Evolutionary conservation across 257 asterid genomes (phyloP).

Genomic region (Solanum virginianum): DNA sequence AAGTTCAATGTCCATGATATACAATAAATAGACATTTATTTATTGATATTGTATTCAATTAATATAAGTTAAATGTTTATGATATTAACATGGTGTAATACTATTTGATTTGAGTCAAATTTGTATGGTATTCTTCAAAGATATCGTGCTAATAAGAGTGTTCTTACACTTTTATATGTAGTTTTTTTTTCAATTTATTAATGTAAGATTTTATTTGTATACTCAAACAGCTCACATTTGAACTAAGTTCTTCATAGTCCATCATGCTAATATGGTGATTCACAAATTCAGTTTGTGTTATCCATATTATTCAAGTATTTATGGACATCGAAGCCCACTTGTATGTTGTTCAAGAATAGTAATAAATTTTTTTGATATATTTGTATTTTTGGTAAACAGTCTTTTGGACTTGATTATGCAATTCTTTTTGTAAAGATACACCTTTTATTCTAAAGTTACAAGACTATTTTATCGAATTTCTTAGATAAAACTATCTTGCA

Average conservation of each 20-base stretch:
- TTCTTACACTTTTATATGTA: background rate
- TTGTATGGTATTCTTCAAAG: background rate
- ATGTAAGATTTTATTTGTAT: background rate
- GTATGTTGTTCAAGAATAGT: no score
- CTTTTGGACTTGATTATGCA: no score
- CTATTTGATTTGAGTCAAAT: background rate
- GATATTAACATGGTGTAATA: background rate
- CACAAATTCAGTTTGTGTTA: no score
- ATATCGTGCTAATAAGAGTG: no score
- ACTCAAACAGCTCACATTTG: accelerated
- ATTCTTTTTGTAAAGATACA: no score
- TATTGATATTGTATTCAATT: background rate
- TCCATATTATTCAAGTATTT: background rate
- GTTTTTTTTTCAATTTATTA: background rate
- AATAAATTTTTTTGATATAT: no score
- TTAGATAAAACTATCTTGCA: no score
- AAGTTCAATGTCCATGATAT: background rate
- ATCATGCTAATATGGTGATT: background rate
- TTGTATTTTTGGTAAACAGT: no score
- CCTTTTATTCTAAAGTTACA: no score
- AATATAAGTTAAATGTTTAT: background rate
- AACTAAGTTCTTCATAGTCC: background rate
- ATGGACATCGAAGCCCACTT: background rate
- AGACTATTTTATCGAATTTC: no score
- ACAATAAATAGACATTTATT: no score